phyloP scores from a whole-genome alignment of 2,329 filamentous ascomycete species.

The Peltaster fructicola region DNA sequence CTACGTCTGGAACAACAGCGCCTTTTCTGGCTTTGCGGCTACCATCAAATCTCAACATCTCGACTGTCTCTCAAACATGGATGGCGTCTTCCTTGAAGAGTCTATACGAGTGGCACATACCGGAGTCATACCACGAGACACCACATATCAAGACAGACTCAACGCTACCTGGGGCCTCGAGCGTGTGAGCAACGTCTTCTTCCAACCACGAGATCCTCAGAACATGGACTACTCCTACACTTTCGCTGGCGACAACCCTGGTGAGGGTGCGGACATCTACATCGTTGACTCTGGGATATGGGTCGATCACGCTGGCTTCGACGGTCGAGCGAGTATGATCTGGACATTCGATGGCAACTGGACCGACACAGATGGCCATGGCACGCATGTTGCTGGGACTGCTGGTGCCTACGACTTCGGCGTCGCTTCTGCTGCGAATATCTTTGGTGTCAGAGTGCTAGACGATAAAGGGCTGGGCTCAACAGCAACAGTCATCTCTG shows the following conservation, averaged over 20 bases:
- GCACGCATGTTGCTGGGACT: conserved; percentile 31
- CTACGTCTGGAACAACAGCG: conserved; percentile 24
- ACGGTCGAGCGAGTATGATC: conserved; percentile 23
- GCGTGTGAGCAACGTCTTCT: conserved; percentile 22
- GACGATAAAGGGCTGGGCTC: conserved; percentile 26
- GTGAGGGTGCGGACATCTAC: conserved; percentile 30
- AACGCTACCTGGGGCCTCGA: conserved; percentile 30
- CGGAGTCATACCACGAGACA: conserved; percentile 9
- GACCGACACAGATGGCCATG: conserved; percentile 29
- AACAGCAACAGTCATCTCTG: conserved; percentile 29
- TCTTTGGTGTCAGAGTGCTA: conserved; percentile 35
- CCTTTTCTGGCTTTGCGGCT: conserved; percentile 23
- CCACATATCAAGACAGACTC: conserved; percentile 11
- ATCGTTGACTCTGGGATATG: conserved; percentile 32
- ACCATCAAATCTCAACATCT: conserved; percentile 24
- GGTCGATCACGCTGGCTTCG: conserved; percentile 27
- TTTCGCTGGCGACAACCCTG: conserved; percentile 21
- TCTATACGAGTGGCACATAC: conserved; percentile 2
- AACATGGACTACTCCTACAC: conserved; percentile 27
- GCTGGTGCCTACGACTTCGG: conserved; percentile 27
- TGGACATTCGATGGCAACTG: conserved; percentile 21
- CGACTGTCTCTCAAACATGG: conserved; percentile 21
- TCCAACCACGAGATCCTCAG: conserved; percentile 11
- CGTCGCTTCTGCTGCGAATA: conserved; percentile 30
- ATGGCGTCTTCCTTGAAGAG: conserved; percentile 25